Percentiles rank a stretch among this genome's conserved stretches.
Evolutionary conservation across 176 grass and related monocot genomes (phyloP).

Genomic region (Hsuehochloa calcarea): DNA sequence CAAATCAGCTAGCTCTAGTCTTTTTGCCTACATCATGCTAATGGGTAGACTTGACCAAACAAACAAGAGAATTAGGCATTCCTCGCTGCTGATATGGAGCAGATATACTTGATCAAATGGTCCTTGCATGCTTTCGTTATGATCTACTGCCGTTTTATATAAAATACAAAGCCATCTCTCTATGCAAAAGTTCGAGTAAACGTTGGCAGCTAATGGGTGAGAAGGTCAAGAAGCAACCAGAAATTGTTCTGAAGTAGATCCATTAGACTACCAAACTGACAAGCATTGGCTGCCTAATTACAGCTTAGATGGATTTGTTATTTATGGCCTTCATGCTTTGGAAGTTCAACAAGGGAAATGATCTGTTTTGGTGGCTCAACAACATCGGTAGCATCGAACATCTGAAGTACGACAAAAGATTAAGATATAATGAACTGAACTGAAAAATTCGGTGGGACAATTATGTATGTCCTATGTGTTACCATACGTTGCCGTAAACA

Average conservation of each 20-base stretch:
- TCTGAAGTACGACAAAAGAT: neutral
- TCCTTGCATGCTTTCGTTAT: neutral
- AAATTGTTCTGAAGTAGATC: neutral
- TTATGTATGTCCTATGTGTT: neutral
- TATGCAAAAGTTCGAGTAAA: neutral
- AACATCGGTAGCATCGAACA: neutral
- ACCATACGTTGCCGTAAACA: neutral
- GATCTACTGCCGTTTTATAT: neutral
- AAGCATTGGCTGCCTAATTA: too few species aligned
- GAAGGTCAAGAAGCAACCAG: neutral
- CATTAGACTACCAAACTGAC: neutral
- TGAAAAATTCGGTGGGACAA: too few species aligned
- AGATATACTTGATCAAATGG: too few species aligned
- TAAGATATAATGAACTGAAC: too few species aligned
- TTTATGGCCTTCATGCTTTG: too few species aligned
- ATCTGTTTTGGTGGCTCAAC: neutral
- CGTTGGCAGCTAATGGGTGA: neutral
- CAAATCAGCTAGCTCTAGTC: neutral
- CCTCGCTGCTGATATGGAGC: too few species aligned
- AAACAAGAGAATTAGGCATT: slow-evolving; percentile 20
- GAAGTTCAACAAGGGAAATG: too few species aligned
- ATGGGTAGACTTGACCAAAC: neutral
- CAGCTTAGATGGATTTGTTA: too few species aligned
- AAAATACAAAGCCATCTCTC: neutral
- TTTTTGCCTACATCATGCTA: neutral